These are phyloP conservation scores for Teratosphaeria zuluensis DNA, from an alignment of 2,329 filamentous ascomycete species.

Conservation along the genomic window DNA sequence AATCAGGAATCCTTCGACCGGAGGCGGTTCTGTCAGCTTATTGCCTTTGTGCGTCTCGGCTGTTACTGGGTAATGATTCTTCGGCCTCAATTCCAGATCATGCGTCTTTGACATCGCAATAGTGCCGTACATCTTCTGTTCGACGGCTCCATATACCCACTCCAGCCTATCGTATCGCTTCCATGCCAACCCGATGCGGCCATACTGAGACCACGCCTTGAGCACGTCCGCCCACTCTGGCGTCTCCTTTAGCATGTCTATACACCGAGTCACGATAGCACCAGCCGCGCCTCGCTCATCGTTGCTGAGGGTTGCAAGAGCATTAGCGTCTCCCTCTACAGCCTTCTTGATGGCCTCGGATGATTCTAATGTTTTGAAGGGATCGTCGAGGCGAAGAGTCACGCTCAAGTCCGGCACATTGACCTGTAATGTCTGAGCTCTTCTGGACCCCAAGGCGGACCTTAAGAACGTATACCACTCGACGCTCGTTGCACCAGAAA, in stretches of 20 bases:
- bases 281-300: constrained; percentile 48
- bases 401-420: constrained; percentile 55
- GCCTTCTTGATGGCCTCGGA: constrained; percentile 32
- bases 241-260: constrained; percentile 48
- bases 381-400: constrained; percentile 48
- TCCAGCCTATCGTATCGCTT: constrained; percentile 59
- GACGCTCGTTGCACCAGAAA: constrained; percentile 51
- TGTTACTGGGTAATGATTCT: constrained; percentile 53
- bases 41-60: constrained; percentile 33
- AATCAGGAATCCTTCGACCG: constrained; percentile 57
- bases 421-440: constrained; percentile 48
- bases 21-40: constrained; percentile 48
- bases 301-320: constrained; percentile 33
- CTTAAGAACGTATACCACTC: constrained; percentile 61
- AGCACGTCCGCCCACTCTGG: constrained; percentile 52
- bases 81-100: constrained; percentile 56
- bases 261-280: constrained; percentile 47
- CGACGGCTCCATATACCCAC: constrained; percentile 57
- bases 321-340: constrained; percentile 38
- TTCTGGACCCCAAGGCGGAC: constrained; percentile 49
- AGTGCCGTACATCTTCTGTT: constrained; percentile 59
- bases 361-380: constrained; percentile 44
- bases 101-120: constrained; percentile 59
- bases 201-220: constrained; percentile 47
- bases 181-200: constrained; percentile 57